Conservation (phyloP, 78 protist species). For the Protostelium mycophagum region DNA sequence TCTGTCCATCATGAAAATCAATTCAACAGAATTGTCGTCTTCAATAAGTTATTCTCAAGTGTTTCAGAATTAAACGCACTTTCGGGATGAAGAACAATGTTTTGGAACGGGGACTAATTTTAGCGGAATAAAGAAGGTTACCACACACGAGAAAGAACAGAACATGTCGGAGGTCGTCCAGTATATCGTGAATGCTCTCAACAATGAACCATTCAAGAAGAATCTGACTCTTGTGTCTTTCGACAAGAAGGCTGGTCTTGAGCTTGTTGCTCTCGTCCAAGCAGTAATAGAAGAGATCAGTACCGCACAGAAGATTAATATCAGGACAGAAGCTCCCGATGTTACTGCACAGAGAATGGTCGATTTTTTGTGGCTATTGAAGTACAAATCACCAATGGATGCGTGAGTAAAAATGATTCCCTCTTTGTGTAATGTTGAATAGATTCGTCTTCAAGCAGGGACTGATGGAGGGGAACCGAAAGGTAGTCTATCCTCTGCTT, state of each 20-base stretch:
- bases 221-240: neutral
- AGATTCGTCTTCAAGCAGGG: neutral
- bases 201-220: neutral
- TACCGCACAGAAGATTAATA: neutral
- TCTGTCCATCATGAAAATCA: too few species aligned
- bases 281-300: neutral
- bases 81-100: too few species aligned
- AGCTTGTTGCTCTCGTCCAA: neutral
- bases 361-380: neutral
- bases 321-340: neutral
- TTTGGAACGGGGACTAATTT: too few species aligned
- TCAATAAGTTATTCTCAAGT: too few species aligned
- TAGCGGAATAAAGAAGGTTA: too few species aligned
- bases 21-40: too few species aligned
- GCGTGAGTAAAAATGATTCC: neutral
- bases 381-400: neutral
- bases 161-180: neutral
- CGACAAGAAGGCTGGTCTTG: neutral
- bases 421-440: neutral
- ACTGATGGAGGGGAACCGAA: neutral
- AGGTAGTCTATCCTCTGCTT: neutral
- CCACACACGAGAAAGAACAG: too few species aligned
- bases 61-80: too few species aligned
- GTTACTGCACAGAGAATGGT: neutral
- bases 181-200: neutral